Conservation (phyloP, 305 asterid genomes). For the Withania somnifera region DNA sequence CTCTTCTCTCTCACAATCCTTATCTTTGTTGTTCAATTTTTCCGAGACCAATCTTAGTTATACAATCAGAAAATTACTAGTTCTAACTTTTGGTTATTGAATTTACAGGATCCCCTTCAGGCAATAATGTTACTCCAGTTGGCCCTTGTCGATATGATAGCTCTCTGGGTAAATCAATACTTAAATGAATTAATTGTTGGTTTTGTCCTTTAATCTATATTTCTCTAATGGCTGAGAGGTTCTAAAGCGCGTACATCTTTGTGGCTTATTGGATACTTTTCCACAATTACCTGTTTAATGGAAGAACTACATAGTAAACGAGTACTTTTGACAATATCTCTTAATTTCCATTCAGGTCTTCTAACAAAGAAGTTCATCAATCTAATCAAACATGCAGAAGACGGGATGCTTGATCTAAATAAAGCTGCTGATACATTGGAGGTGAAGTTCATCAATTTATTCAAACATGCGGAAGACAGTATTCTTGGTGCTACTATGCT, state of each 20-base stretch:
- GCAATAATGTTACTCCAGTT: slow-evolving; percentile 63
- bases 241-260: neutral
- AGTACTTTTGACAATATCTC: neutral
- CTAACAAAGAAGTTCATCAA: slow-evolving; percentile 85
- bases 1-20: neutral
- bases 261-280: neutral
- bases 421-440: slow-evolving; percentile 83
- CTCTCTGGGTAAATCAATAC: slow-evolving; percentile 58
- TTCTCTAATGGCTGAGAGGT: neutral
- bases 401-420: slow-evolving; percentile 86
- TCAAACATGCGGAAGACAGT: slow-evolving; percentile 79
- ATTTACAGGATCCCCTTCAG: slow-evolving; percentile 75
- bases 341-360: slow-evolving; percentile 43
- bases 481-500: slow-evolving; percentile 11
- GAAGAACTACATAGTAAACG: neutral
- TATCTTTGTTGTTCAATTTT: neutral
- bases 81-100: slow-evolving; percentile 3
- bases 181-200: no score
- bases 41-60: neutral
- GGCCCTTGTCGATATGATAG: slow-evolving; percentile 97
- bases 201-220: no score
- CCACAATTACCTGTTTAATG: neutral
- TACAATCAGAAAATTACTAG: neutral
- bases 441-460: slow-evolving; percentile 82
- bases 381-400: slow-evolving; percentile 84